Percentiles rank a stretch among this genome's conserved stretches.
These are phyloP conservation scores for Lepidium aucheri DNA, from an alignment of 345 rosid species.

Conservation along the genomic window DNA sequence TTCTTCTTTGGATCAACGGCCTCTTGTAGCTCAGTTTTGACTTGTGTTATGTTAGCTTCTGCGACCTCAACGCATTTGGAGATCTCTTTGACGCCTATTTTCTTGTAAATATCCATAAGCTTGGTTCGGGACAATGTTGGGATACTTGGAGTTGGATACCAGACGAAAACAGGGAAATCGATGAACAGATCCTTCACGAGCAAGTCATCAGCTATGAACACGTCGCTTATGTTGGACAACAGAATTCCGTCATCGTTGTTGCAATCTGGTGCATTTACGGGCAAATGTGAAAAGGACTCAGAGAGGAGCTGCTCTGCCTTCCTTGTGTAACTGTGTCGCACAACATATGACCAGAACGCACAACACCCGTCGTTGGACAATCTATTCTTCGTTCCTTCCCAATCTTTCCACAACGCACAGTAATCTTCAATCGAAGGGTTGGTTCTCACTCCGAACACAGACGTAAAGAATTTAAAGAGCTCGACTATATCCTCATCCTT, in stretches of 20 bases:
- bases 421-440: constrained; percentile 48
- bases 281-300: constrained; percentile 37
- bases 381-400: constrained; percentile 35
- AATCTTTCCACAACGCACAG: constrained; percentile 56
- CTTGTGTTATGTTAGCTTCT: constrained; percentile 21
- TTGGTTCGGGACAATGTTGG: constrained; percentile 31
- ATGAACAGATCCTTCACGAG: constrained; percentile 44
- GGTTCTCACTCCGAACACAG: constrained; percentile 31
- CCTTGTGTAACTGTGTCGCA: constrained; percentile 9
- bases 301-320: constrained; percentile 22
- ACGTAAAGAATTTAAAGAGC: constrained; percentile 33
- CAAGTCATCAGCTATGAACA: constrained; percentile 67
- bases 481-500: background rate
- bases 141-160: constrained; percentile 57
- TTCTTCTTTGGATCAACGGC: constrained; percentile 17
- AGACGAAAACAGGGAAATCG: constrained; percentile 43
- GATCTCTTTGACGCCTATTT: constrained; percentile 49
- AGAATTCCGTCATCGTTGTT: constrained; percentile 23
- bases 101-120: constrained; percentile 41
- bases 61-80: constrained; percentile 41
- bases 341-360: constrained; percentile 54
- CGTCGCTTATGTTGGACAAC: constrained; percentile 35
- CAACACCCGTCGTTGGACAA: constrained; percentile 43
- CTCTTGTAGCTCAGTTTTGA: constrained; percentile 1
- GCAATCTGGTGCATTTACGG: constrained; percentile 27